Base-by-base conservation (phyloP, 2,329 filamentous ascomycete genomes). In the Huntiella savannae region DNA sequence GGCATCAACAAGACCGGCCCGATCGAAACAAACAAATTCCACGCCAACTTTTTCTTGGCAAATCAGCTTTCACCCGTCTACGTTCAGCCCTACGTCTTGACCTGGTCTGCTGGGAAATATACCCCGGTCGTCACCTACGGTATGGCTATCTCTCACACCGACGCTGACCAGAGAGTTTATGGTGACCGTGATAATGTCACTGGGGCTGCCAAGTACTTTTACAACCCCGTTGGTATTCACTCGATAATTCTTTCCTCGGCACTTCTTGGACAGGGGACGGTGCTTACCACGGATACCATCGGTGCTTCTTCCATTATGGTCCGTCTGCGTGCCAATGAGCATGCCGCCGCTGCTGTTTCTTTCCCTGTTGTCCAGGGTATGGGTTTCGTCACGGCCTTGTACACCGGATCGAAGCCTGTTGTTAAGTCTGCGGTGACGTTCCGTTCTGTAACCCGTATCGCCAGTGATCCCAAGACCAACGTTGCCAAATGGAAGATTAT, bases 351-450 rank as follows among this genome's bases (percentile, higher is more conserved):
- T 0, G 66, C 71, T 1, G 70, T 96, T 15, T 79, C 74, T 0
- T 85, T 93, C 52, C 86, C 87, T 0, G 58, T 95, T 5, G 76
- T 93, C 0, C 88, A 96, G 57, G 91, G 91, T 8, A 91, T 92
- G 76, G 79, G 75, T 0, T 93, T 86, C 54, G 67, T 94, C 13
- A 95, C 87, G 4, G 87, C 70, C 0, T 60, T 81, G 13, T 96
- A 87, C 60, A 69, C 68, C 46, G 75, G 76, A 28, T 68, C 75
- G 0, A 77, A 75, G 5, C 88, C 88, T 0, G 57, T 78, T 3
- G 69, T 96, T 38, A 77, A 87, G 54, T 80, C 78, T 16, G 77
- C 75, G 1, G 71, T 91, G 1, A 80, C 79, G 50, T 92, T 88
- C 65, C 69, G 70, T 48, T 75, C 70, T 13, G 66, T 95, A 41